These are phyloP conservation scores for Fragaria nilgerrensis DNA, from an alignment of 306 rosid genomes.

Conservation along the genomic window DNA sequence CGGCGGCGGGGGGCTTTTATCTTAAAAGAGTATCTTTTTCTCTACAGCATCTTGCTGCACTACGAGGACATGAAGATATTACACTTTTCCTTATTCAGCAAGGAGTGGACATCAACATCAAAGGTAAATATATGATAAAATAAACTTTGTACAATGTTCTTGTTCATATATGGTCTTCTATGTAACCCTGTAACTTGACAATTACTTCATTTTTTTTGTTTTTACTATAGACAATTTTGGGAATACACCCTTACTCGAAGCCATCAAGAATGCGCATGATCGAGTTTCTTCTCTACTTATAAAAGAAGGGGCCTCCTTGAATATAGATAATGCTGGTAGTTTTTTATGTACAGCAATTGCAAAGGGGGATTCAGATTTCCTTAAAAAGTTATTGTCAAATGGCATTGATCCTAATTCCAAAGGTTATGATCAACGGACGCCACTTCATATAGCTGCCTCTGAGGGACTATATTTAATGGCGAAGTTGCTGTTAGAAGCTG, in stretches of 20 bases:
- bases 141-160: background rate
- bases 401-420: slow-evolving; percentile 86
- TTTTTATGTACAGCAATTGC: slow-evolving; percentile 70
- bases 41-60: slow-evolving; percentile 87
- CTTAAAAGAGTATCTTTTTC: slow-evolving; percentile 15
- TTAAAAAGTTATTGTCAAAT: slow-evolving; percentile 61
- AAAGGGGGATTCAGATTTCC: slow-evolving; percentile 79
- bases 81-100: slow-evolving; percentile 65
- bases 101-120: slow-evolving; percentile 54
- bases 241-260: slow-evolving; percentile 84
- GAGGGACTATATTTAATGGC: slow-evolving; percentile 84
- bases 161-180: background rate
- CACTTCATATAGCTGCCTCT: slow-evolving; percentile 81
- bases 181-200: background rate
- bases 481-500: slow-evolving; percentile 70
- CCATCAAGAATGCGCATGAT: slow-evolving; percentile 81
- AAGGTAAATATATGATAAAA: slow-evolving; percentile 40
- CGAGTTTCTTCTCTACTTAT: slow-evolving; percentile 66
- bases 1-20: too few relatives aligned
- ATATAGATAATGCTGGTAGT: slow-evolving; percentile 63
- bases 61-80: slow-evolving; percentile 79
- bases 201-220: background rate
- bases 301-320: slow-evolving; percentile 70
- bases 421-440: slow-evolving; percentile 86
- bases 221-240: slow-evolving; percentile 66